phyloP scores from a whole-genome alignment of 2,329 filamentous ascomycete genomes.

The Monilinia vaccinii-corymbosi region DNA sequence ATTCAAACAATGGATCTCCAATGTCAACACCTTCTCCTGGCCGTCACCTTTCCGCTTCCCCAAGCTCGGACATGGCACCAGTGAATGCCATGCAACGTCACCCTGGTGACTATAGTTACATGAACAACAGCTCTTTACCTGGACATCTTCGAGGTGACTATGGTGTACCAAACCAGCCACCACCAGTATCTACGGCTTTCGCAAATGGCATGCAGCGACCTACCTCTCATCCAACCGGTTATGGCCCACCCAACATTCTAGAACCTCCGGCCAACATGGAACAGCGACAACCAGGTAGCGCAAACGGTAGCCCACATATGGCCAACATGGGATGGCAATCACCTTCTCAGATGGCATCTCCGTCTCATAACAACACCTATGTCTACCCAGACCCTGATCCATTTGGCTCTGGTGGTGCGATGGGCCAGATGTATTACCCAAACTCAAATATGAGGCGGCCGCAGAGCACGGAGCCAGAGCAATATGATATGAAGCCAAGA shows the following conservation, averaged over 20 bases:
- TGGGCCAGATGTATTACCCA: slow-evolving; percentile 62
- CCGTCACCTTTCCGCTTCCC: slow-evolving; percentile 73
- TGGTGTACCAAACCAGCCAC: slow-evolving; percentile 43
- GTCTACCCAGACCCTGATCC: slow-evolving; percentile 79
- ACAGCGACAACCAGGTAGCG: slow-evolving; percentile 56
- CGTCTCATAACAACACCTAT: slow-evolving; percentile 53
- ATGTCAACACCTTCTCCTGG: slow-evolving; percentile 74
- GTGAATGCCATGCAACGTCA: slow-evolving; percentile 50
- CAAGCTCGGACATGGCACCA: slow-evolving; percentile 63
- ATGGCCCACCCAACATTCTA: slow-evolving; percentile 61
- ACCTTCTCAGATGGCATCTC: slow-evolving; percentile 59
- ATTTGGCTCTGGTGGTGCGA: slow-evolving; percentile 49
- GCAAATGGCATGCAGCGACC: slow-evolving; percentile 44
- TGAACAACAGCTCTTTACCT: slow-evolving; percentile 71
- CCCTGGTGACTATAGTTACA: slow-evolving; percentile 59
- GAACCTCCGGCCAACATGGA: slow-evolving; percentile 75
- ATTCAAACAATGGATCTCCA: slow-evolving; percentile 64
- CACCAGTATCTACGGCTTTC: slow-evolving; percentile 49
- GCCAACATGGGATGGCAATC: slow-evolving; percentile 68
- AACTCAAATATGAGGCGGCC: slow-evolving; percentile 61
- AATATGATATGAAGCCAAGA: slow-evolving; percentile 54
- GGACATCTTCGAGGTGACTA: slow-evolving; percentile 68
- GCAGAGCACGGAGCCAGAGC: slow-evolving; percentile 64
- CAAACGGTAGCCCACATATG: slow-evolving; percentile 82
- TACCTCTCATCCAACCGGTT: slow-evolving; percentile 78